A percentile compares a stretch with the other conserved stretches of the same genome.
Evolutionary conservation across 2,329 filamentous ascomycete genomes (phyloP).

Genomic region (Botrytis tulipae): DNA sequence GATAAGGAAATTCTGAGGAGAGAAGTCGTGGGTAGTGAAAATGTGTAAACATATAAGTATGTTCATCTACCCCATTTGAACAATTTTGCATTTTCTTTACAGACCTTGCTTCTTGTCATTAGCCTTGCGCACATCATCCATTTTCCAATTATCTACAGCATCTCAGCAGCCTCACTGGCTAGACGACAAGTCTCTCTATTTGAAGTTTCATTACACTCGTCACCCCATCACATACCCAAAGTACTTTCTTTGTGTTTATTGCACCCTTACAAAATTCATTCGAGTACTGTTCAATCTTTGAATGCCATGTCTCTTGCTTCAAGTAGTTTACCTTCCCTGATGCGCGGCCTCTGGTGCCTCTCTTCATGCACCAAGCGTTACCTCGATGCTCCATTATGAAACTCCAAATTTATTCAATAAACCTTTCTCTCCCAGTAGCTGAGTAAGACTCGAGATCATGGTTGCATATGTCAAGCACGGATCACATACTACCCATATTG

Average conservation of each 20-base stretch:
- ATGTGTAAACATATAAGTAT: conserved; percentile 11
- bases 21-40: not conserved
- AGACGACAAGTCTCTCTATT: not conserved
- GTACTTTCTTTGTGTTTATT: not conserved
- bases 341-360: not conserved
- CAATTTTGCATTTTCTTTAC: not conserved
- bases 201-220: conserved; percentile 1
- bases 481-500: conserved; percentile 10
- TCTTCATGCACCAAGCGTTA: not conserved
- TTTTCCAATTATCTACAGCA: not conserved
- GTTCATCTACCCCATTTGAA: not conserved
- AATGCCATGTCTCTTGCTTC: not conserved
- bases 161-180: not conserved
- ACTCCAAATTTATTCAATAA: not conserved
- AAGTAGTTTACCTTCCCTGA: not conserved
- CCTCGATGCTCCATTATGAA: not conserved
- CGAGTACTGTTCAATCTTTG: not conserved
- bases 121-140: not conserved
- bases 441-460: not conserved
- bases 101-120: not conserved
- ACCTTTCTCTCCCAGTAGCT: not conserved
- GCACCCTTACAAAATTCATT: not conserved
- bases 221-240: not conserved
- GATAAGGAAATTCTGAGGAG: conserved; percentile 38
- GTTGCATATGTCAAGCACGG: conserved; percentile 12